A percentile compares a stretch with the other conserved stretches of the same genome.
These are phyloP conservation scores for Penicillium occitanis DNA, from an alignment of 2,329 filamentous ascomycete species.

Conservation along the genomic window DNA sequence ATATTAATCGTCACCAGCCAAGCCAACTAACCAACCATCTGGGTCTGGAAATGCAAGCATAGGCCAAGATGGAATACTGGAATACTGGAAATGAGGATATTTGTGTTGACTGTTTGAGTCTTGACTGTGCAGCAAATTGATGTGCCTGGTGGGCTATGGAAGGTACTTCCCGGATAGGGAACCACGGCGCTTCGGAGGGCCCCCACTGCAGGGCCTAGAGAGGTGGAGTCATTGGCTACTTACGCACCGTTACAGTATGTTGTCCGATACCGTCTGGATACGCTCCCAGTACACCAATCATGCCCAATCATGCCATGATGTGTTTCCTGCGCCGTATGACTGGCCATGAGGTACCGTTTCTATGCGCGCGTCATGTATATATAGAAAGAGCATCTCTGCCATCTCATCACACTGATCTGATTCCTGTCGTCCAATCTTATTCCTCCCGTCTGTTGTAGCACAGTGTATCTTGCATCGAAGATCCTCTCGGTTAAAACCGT, in stretches of 20 bases:
- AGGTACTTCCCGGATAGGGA: conserved; percentile 12
- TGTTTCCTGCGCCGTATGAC: conserved; percentile 3
- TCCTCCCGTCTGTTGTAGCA: background rate
- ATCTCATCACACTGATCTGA: conserved; percentile 4
- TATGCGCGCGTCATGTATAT: background rate
- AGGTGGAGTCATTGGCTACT: conserved; percentile 10
- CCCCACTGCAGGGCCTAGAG: conserved; percentile 1
- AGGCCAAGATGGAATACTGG: background rate
- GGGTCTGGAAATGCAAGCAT: background rate
- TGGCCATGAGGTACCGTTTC: background rate
- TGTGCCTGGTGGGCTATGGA: background rate
- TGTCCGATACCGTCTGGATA: background rate
- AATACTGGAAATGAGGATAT: background rate
- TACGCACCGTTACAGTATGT: conserved; percentile 6
- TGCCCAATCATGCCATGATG: too few relatives aligned
- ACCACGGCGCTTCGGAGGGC: conserved; percentile 11
- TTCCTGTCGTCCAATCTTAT: background rate
- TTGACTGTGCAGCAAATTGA: too few relatives aligned
- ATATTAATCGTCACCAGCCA: background rate
- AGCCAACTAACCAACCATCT: background rate
- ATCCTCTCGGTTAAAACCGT: background rate
- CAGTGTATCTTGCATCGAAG: background rate
- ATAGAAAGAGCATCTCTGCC: conserved; percentile 7
- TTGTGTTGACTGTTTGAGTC: background rate
- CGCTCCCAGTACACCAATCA: background rate